Conservation (phyloP, 257 asterid genomes). For the Asclepias syriaca region DNA sequence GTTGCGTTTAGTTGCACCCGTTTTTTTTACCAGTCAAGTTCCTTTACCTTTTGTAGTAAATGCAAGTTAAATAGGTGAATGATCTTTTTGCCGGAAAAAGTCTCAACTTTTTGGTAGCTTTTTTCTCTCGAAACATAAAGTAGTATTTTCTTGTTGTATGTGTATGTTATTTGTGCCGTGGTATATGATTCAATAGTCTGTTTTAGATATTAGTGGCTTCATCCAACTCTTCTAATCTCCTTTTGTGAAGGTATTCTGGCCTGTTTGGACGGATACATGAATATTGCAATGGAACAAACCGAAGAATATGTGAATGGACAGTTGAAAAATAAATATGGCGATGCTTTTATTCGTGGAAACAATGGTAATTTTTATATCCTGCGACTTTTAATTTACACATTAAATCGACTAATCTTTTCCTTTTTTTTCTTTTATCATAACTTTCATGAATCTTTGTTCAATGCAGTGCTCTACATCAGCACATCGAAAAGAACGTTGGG, state of each 20-base stretch:
- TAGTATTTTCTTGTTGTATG: neutral
- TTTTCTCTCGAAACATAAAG: too few relatives aligned
- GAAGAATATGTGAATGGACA: constrained; percentile 98
- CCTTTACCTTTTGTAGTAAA: neutral
- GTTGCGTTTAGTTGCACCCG: too few relatives aligned
- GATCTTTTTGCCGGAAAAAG: too few relatives aligned
- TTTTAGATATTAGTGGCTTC: neutral
- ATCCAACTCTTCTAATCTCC: neutral
- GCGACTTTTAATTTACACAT: too few relatives aligned
- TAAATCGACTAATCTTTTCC: too few relatives aligned
- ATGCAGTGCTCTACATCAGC: constrained; percentile 94
- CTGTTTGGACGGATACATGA: constrained; percentile 96
- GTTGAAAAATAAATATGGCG: constrained; percentile 91
- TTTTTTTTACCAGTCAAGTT: too few relatives aligned
- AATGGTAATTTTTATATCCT: constrained; percentile 48
- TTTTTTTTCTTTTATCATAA: neutral
- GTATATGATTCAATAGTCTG: neutral
- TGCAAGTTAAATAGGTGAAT: too few relatives aligned
- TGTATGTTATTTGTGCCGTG: neutral
- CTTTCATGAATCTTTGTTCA: constrained; percentile 1
- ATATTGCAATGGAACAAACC: constrained; percentile 97
- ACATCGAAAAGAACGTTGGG: constrained; percentile 79
- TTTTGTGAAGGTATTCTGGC: constrained; percentile 70
- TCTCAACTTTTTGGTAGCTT: neutral
- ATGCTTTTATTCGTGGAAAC: constrained; percentile 95